Evolutionary conservation across 2,329 filamentous ascomycete genomes (phyloP).

Genomic region (Fusarium beomiforme): DNA sequence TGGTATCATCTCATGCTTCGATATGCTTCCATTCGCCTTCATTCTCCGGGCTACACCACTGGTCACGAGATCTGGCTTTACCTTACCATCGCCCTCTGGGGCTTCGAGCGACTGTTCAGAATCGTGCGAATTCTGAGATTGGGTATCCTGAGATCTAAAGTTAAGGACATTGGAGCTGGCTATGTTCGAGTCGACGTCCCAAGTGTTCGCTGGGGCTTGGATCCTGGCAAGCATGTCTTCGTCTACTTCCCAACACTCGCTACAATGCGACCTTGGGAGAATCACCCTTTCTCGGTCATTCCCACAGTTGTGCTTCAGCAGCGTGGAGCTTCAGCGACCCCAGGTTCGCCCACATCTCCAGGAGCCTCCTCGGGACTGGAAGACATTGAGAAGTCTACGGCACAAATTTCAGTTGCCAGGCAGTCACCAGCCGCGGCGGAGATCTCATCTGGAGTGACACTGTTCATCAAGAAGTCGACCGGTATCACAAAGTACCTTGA

Average conservation of each 20-base stretch:
- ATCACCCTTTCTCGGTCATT: constrained; percentile 12
- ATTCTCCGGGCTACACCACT: constrained; percentile 44
- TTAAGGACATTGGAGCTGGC: constrained; percentile 9
- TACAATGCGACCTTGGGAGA: constrained; percentile 5
- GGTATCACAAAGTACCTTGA: constrained; percentile 7
- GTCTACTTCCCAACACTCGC: constrained; percentile 16
- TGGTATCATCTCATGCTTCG: constrained; percentile 54
- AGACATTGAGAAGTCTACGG: not conserved
- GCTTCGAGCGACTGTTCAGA: constrained; percentile 44
- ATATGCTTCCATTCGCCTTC: constrained; percentile 37
- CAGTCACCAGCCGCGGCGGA: not conserved
- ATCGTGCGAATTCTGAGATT: constrained; percentile 30
- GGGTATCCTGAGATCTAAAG: constrained; percentile 33
- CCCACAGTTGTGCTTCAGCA: constrained; percentile 1
- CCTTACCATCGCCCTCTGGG: constrained; percentile 45
- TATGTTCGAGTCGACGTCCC: not conserved
- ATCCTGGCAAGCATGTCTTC: constrained; percentile 11
- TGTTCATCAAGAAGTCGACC: constrained; percentile 5
- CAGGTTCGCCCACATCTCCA: not conserved
- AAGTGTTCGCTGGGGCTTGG: not conserved
- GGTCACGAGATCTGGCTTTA: constrained; percentile 54
- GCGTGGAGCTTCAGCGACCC: not conserved
- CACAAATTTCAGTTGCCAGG: not conserved
- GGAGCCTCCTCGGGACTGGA: not conserved
- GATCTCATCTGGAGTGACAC: not conserved